These are phyloP conservation scores for Flaveria ramosissima DNA, from an alignment of 129 eudicot species.

Conservation along the genomic window DNA sequence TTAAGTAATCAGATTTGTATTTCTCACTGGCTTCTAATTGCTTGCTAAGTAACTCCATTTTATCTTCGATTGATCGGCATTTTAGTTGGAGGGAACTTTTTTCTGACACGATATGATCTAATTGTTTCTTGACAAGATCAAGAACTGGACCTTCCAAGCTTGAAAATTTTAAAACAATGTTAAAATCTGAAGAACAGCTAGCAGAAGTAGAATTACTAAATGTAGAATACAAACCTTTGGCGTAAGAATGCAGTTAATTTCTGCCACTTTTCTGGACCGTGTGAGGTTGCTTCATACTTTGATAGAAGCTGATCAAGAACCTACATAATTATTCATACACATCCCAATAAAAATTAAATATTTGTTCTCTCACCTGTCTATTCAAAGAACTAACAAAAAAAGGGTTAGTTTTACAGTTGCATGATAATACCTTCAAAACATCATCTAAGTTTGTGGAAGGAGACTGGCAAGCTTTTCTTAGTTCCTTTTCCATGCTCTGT, in stretches of 20 bases:
- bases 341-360: not conserved
- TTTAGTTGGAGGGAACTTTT: constrained; percentile 67
- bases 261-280: constrained; percentile 91
- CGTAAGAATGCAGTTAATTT: constrained; percentile 68
- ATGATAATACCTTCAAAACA: constrained; percentile 63
- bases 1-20: constrained; percentile 78
- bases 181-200: not conserved
- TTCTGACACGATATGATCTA: constrained; percentile 64
- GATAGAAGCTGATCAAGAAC: constrained; percentile 80
- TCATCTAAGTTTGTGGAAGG: constrained; percentile 69
- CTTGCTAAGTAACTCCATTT: constrained; percentile 66
- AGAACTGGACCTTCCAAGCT: constrained; percentile 94
- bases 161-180: constrained; percentile 7
- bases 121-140: constrained; percentile 84
- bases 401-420: not conserved
- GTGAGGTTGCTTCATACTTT: constrained; percentile 75
- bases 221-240: constrained; percentile 59
- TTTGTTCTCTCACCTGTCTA: not conserved
- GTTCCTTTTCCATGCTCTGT: constrained; percentile 84
- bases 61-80: constrained; percentile 74
- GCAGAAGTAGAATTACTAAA: not conserved
- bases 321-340: constrained; percentile 39
- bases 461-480: constrained; percentile 71
- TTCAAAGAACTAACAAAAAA: not conserved
- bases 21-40: constrained; percentile 86